Conservation (phyloP, 2,329 filamentous ascomycete genomes). For the Xylaria sp. region DNA sequence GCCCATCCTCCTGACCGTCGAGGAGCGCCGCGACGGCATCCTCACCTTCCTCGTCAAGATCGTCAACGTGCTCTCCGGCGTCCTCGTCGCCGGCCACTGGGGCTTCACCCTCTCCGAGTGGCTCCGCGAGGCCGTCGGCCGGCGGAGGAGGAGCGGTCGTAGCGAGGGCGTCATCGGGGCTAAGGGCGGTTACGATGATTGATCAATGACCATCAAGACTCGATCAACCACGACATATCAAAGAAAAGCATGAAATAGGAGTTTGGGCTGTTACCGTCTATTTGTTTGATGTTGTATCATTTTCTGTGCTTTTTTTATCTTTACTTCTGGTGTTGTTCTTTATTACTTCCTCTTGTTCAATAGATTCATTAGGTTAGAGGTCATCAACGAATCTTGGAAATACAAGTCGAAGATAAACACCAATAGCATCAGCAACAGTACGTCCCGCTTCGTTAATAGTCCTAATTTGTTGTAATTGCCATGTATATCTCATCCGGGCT, state of each 20-base stretch:
- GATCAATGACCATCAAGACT: conserved; percentile 11
- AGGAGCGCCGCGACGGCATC: conserved; percentile 81
- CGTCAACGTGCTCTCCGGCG: conserved; percentile 90
- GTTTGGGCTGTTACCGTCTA: conserved; percentile 16
- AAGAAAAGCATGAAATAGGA: conserved; percentile 28
- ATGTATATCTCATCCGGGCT: too few species aligned
- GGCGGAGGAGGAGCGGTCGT: conserved; percentile 58
- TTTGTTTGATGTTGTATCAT: background rate
- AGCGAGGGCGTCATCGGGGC: conserved; percentile 61
- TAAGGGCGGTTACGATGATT: conserved; percentile 55
- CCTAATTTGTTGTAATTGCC: too few species aligned
- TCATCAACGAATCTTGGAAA: conserved; percentile 2
- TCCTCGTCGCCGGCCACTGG: conserved; percentile 95
- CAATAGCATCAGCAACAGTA: background rate
- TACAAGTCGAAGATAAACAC: background rate
- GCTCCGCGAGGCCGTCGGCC: conserved; percentile 67
- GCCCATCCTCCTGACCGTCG: conserved; percentile 87
- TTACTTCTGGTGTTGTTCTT: too few species aligned
- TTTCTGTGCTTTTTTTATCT: background rate
- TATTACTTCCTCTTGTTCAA: background rate
- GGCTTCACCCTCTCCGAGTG: conserved; percentile 87
- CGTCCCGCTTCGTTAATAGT: background rate
- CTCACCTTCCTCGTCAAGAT: conserved; percentile 81
- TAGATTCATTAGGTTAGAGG: conserved; percentile 11
- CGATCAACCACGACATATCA: background rate